These are phyloP conservation scores for Colletotrichum tanaceti DNA, from an alignment of 2,329 filamentous ascomycete genomes.

Conservation along the genomic window DNA sequence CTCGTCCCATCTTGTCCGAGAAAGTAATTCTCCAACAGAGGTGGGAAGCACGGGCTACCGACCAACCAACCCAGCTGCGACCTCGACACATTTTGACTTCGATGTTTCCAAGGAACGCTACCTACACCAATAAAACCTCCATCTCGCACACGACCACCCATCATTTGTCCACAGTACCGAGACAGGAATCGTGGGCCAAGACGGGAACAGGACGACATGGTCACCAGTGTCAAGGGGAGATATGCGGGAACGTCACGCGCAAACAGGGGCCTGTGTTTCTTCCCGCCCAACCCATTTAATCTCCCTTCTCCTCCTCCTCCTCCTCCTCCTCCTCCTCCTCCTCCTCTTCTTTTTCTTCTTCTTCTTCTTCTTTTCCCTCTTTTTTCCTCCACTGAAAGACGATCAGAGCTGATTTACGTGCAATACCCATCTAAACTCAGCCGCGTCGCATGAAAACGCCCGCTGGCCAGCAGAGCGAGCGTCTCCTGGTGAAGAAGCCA, in stretches of 20 bases:
- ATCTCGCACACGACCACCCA: conserved; percentile 12
- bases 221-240: background rate
- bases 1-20: conserved; percentile 9
- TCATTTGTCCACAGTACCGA: conserved; percentile 9
- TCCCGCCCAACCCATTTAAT: background rate
- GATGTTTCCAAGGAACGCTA: background rate
- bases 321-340: too few species aligned
- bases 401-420: background rate
- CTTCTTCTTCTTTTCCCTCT: background rate
- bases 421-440: background rate
- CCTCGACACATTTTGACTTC: background rate
- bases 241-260: background rate
- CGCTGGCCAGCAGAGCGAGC: background rate
- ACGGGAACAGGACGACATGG: background rate
- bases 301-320: background rate
- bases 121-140: background rate
- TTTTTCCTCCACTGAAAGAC: background rate
- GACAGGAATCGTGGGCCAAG: conserved; percentile 4
- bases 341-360: too few species aligned
- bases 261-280: background rate
- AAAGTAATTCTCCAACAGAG: background rate
- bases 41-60: background rate
- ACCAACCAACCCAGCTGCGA: conserved; percentile 2
- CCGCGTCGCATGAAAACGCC: background rate
- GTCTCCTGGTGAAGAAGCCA: background rate